Evolutionary conservation across 2,329 filamentous ascomycete species (phyloP), one percentile per base, ranked within the genome.

Genomic region (Sporothrix variecibatus): DNA sequence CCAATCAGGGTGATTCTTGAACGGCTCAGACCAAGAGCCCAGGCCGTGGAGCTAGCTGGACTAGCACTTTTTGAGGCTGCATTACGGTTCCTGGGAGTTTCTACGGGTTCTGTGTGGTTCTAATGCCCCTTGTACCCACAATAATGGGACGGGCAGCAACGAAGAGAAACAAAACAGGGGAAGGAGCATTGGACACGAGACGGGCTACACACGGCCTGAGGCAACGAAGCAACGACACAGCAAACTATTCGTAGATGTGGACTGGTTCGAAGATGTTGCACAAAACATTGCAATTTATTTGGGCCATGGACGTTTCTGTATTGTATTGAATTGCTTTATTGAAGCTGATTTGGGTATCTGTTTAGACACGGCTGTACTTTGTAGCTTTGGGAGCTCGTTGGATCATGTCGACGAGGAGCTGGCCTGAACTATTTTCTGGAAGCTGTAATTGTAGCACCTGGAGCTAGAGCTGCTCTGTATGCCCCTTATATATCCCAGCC

Each of bases 1-100:
- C 75, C 75, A 76, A 76, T 76, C 74, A 76, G 68, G 11, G n/a
- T 28, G 26, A 8, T 20, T 34, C 34, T 49, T 9, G 51, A 40
- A 15, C 1, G 70, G 28, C 64, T 23, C 62, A 46, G 62, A 43
- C 38, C n/a, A 43, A 15, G 40, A 34, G 34, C 38, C 65, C 65
- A 68, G 65, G 43, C 28, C 40, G 62, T 72, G 34, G 40, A 46
- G 70, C 56, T 51, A 46, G 28, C n/a, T 12, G 9, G 40, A 34
- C 34, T 34, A 34, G 34, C 34, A 3, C 34, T 34, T 34, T 15
- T 43, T 43, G 40, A 43, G 51, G 34, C 26, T 78, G 60, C 60
- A 72, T 34, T 26, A 11, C 7, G 62, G 31, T 73, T 38, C 64
- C 64, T 69, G 64, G 31, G 28, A 43, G 68, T 38, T 71, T 65